These are phyloP conservation scores for Penicillium sp. DNA, from an alignment of 2,329 filamentous ascomycete genomes.

Conservation along the genomic window DNA sequence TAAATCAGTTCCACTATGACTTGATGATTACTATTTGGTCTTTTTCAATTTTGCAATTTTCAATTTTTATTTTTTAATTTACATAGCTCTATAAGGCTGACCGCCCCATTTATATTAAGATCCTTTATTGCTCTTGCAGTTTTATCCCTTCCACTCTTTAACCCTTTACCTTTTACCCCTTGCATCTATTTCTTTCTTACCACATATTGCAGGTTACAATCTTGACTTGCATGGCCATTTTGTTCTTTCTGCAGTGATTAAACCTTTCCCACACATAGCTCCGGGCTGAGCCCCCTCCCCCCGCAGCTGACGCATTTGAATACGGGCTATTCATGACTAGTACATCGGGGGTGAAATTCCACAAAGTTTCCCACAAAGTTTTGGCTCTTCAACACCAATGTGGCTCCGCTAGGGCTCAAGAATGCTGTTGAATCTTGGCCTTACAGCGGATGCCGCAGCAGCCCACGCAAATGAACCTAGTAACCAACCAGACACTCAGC, in stretches of 20 bases:
- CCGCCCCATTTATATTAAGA: slow-evolving; percentile 7
- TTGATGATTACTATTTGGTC: background rate
- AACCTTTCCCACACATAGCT: background rate
- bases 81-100: slow-evolving; percentile 18
- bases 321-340: slow-evolving; percentile 6
- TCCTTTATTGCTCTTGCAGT: slow-evolving; percentile 1
- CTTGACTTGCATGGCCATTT: background rate
- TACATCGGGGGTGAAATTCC: slow-evolving; percentile 4
- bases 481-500: slow-evolving; percentile 18
- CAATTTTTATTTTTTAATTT: background rate
- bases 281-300: slow-evolving; percentile 4
- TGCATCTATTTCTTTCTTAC: background rate
- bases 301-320: slow-evolving; percentile 13
- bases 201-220: background rate
- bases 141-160: background rate
- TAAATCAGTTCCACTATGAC: background rate
- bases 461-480: slow-evolving; percentile 32
- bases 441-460: slow-evolving; percentile 39
- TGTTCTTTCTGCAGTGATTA: background rate
- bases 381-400: slow-evolving; percentile 9
- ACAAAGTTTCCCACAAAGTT: background rate
- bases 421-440: slow-evolving; percentile 38
- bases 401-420: slow-evolving; percentile 21
- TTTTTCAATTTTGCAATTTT: background rate
- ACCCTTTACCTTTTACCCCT: background rate